Percentiles rank a stretch among this genome's conserved stretches.
Evolutionary conservation across 768 basidiomycete species (phyloP).

Genomic region (Suillus tomentosus): DNA sequence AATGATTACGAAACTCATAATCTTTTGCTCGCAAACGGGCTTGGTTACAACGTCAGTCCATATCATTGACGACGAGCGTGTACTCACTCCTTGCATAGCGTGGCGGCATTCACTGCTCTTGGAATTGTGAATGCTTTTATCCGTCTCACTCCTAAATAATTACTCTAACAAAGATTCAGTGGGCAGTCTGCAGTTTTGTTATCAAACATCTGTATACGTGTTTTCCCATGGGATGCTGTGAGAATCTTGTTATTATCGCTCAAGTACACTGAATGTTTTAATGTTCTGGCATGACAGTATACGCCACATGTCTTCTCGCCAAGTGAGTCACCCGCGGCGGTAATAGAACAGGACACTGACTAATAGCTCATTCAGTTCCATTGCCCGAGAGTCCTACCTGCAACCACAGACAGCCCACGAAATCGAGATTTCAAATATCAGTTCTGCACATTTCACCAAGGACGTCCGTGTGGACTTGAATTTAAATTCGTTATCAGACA

Average conservation of each 20-base stretch:
- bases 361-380: constrained; percentile 19
- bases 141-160: not conserved
- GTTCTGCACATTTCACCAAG: not conserved
- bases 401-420: not conserved
- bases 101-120: constrained; percentile 17
- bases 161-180: constrained; percentile 17
- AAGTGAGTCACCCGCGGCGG: constrained; percentile 22
- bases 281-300: constrained; percentile 18
- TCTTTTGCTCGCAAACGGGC: constrained; percentile 30
- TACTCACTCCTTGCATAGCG: constrained; percentile 16
- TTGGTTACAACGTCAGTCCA: constrained; percentile 25
- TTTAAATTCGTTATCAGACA: not conserved
- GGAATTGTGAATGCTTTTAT: constrained; percentile 21
- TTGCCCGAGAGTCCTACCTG: constrained; percentile 33
- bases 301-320: constrained; percentile 30
- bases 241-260: constrained; percentile 8
- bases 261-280: not conserved
- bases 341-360: not conserved
- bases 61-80: not conserved
- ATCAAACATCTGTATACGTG: constrained; percentile 24
- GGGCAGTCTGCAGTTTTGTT: constrained; percentile 23
- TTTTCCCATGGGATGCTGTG: constrained; percentile 29
- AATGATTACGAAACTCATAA: constrained; percentile 21
- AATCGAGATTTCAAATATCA: not conserved
- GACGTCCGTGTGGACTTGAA: not conserved